Base-by-base conservation (phyloP, 2,329 filamentous ascomycete species). In the Zymoseptoria ardabiliae region DNA sequence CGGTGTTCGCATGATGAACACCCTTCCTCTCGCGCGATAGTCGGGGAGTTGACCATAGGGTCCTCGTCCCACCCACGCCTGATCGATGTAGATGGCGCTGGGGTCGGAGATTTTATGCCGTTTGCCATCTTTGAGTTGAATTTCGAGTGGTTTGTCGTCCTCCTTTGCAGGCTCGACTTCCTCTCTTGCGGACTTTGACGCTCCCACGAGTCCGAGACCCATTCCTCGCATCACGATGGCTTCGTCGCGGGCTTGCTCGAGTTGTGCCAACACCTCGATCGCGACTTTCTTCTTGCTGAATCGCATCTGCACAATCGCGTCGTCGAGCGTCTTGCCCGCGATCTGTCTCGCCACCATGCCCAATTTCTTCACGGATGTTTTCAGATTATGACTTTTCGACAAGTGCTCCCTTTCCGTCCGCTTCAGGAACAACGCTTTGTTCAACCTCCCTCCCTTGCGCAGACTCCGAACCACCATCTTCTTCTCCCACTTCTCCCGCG, bases 211-310 rank as follows among this genome's bases (percentile, higher is more conserved):
- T 2, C 78, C 73, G 64, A 97, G 77, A 0, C 91, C 92, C 93
- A 99, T 97, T 11, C 91, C 91, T 48, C 87, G 82, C 68, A 82
- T 82, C 17, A 89, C 89, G 65, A 96, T 80, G 41, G 94, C 94
- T 69, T 87, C 79, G 71, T 96, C 90, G 59, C 88, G 84, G 1
- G 93, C 92, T 68, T 89, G 82, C 71, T 94, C 85, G 19, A 99
- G 79, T 71, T 94, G 89, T 70, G 85, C 86, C 66, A 83, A 79
- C 25, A 97, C 85, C 70, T 96, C 91, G 66, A 84, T 80, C 6
- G 93, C 90, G 64, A 88, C 89, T 78, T 91, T 93, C 84, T 99
- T 99, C 80, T 91, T 90, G 74, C 88, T 93, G 78, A 93, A 97
- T 58, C 87, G 85, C 90, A 99, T 96, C 80, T 99, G 94, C 57